Evolutionary conservation across 1,284 basidiomycete genomes (phyloP).

Genomic region (Puccinia triticina): DNA sequence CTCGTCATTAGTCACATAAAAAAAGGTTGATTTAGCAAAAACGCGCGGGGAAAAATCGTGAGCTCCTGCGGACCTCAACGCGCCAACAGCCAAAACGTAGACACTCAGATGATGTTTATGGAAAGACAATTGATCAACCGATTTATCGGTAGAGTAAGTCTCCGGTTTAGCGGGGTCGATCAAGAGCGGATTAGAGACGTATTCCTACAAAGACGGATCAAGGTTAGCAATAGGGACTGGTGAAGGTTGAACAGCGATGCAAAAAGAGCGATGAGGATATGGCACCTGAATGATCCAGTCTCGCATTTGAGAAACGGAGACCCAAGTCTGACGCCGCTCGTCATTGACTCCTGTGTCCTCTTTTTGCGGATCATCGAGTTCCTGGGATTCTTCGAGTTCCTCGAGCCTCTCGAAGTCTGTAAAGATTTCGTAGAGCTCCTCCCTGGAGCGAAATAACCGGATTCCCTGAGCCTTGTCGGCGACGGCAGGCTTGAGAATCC

Average conservation of each 20-base stretch:
- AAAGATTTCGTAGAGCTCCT: slow-evolving; percentile 76
- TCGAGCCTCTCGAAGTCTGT: slow-evolving; percentile 75
- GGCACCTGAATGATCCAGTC: slow-evolving; percentile 94
- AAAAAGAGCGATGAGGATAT: slow-evolving; percentile 10
- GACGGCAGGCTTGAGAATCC: slow-evolving; percentile 96
- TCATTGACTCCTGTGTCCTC: background rate
- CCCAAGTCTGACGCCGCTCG: slow-evolving; percentile 20
- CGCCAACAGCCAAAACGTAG: slow-evolving; percentile 77
- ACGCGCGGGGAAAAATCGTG: background rate
- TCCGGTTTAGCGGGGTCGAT: slow-evolving; percentile 58
- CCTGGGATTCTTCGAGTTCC: slow-evolving; percentile 59
- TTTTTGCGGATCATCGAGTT: slow-evolving; percentile 56
- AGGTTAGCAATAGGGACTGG: background rate
- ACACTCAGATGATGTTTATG: slow-evolving; percentile 86
- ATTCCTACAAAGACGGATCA: slow-evolving; percentile 68
- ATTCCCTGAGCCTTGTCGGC: slow-evolving; percentile 95
- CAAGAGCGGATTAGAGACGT: slow-evolving; percentile 74
- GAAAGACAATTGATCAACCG: slow-evolving; percentile 49
- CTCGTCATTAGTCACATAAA: too few species aligned
- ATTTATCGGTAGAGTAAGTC: background rate
- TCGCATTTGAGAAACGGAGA: slow-evolving; percentile 72
- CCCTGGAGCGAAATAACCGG: slow-evolving; percentile 80
- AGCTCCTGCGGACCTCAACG: slow-evolving; percentile 57
- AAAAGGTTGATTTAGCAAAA: too few species aligned
- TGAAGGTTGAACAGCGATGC: background rate